A percentile compares a stretch with the other conserved stretches of the same genome.
phyloP scores from a whole-genome alignment of 768 basidiomycete genomes.

The Lactifluus pinguis region DNA sequence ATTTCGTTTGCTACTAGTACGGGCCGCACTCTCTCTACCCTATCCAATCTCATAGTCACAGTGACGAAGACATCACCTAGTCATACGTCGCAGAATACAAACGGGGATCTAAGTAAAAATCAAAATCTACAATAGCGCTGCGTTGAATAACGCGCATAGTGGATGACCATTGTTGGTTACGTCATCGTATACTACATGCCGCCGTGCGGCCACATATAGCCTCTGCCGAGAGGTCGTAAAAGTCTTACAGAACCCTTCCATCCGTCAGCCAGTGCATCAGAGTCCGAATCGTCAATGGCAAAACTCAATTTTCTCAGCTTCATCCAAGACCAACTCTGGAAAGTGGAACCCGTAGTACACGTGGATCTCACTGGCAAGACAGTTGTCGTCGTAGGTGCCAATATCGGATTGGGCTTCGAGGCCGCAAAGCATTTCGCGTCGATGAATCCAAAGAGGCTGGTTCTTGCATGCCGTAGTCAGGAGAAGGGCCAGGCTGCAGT shows the following conservation, averaged over 20 bases:
- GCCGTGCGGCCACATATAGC: no score
- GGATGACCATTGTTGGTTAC: no score
- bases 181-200: no score
- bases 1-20: no score
- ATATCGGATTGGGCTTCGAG: constrained; percentile 17
- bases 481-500: constrained; percentile 13
- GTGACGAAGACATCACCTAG: no score
- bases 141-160: no score
- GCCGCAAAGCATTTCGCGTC: constrained; percentile 17
- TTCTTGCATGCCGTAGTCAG: constrained; percentile 14
- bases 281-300: constrained; percentile 1
- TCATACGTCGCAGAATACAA: no score
- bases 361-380: constrained; percentile 17
- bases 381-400: constrained; percentile 18
- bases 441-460: constrained; percentile 14
- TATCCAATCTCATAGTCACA: no score
- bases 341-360: constrained; percentile 2
- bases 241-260: not conserved
- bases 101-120: no score
- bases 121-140: no score
- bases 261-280: not conserved
- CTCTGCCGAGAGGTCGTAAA: no score
- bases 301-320: not conserved
- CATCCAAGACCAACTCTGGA: not conserved
- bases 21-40: no score